Evolutionary conservation across 2,329 filamentous ascomycete species (phyloP).

Genomic region (Orbilia quercus): DNA sequence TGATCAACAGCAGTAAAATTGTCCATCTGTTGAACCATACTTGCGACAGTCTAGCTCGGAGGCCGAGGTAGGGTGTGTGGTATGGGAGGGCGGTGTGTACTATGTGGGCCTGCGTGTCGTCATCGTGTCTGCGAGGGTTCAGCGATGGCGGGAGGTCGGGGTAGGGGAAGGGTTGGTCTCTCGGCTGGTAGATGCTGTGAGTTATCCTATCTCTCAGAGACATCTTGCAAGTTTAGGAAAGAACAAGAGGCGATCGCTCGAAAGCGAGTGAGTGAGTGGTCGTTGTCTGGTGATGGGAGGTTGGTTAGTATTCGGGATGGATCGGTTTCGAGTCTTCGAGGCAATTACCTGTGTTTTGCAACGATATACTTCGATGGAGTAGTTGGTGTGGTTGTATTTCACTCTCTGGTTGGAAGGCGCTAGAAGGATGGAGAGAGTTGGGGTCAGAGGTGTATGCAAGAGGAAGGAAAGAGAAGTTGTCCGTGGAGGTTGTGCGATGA

Average conservation of each 20-base stretch:
- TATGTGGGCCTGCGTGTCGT: conserved; percentile 23
- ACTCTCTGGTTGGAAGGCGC: conserved; percentile 32
- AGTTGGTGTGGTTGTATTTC: conserved; percentile 13
- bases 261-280: conserved; percentile 10
- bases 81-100: conserved; percentile 64
- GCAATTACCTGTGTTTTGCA: conserved; percentile 42
- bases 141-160: conserved; percentile 47
- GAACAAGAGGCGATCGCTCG: conserved; percentile 15
- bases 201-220: conserved; percentile 47
- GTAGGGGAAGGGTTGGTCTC: conserved; percentile 47
- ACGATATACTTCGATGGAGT: conserved; percentile 30
- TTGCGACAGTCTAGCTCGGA: conserved; percentile 89
- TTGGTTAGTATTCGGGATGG: conserved; percentile 25
- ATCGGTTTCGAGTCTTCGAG: conserved; percentile 45
- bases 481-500: conserved; percentile 9
- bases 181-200: conserved; percentile 44
- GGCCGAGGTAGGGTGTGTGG: conserved; percentile 89
- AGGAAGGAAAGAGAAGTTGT: conserved; percentile 30
- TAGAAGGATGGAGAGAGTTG: conserved; percentile 24
- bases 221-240: conserved; percentile 44
- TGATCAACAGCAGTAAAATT: conserved; percentile 83
- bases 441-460: conserved; percentile 14
- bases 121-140: conserved; percentile 22
- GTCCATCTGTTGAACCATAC: conserved; percentile 99
- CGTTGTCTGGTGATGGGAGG: neutral